A percentile compares a stretch with the other conserved stretches of the same genome.
phyloP scores from a whole-genome alignment of 345 rosid species.

The Abelmoschus esculentus region DNA sequence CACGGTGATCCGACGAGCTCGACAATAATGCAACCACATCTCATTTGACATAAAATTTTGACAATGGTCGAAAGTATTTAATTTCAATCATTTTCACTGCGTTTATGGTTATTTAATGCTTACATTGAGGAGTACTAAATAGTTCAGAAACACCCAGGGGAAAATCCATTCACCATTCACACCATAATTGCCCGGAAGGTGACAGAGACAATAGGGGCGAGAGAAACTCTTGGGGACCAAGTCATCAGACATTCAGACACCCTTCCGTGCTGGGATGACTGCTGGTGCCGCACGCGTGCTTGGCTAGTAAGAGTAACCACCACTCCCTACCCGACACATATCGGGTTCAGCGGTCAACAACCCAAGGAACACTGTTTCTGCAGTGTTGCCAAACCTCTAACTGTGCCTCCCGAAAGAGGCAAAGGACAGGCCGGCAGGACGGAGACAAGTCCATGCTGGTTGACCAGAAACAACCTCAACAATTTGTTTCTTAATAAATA shows the following conservation, averaged over 20 bases:
- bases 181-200: not conserved
- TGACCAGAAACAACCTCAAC: not conserved
- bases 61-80: no score
- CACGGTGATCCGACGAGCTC: no score
- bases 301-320: conserved; percentile 7
- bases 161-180: no score
- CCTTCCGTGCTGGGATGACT: not conserved
- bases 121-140: no score
- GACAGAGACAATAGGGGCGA: not conserved
- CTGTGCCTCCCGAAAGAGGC: not conserved
- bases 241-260: not conserved
- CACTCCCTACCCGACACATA: conserved; percentile 5
- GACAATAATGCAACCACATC: no score
- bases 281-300: conserved; percentile 17
- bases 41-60: no score
- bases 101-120: no score
- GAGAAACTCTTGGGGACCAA: not conserved
- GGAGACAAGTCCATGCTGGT: not conserved
- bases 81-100: no score
- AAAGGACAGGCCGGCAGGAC: not conserved
- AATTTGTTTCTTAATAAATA: no score
- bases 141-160: no score
- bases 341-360: not conserved
- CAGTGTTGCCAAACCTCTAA: not conserved
- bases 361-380: not conserved